Base-by-base conservation (phyloP, 1,139 yeast genomes). In the Geotrichum phurueaensis region DNA sequence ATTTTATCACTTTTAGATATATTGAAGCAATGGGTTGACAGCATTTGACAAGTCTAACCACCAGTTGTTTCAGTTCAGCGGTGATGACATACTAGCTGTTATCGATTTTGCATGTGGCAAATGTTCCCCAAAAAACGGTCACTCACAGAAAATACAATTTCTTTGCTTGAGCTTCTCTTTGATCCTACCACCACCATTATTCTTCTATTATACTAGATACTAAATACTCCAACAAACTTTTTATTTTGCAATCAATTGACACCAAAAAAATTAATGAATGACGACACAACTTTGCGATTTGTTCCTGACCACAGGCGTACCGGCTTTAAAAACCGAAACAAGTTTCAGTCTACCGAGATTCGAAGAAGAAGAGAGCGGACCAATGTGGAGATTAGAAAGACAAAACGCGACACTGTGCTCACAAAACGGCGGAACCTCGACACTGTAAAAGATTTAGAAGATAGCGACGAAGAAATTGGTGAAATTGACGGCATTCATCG, bases 271-370 rank as follows among this genome's bases (percentile, higher is more conserved):
- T 63, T 39, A 18, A 88, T 88, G 95, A 92, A 86, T 71, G 78
- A 89, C 58, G 94, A 89, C 69, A 81, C 94, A 57, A 85, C 96
- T 60, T 81, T 82, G 69, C 86, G 94, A 77, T 94, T 89, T 75
- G 89, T 94, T 63, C 98, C 99, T 56, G 98, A 94, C 76, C 95
- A 94, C 75, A 91, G 99, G 76, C 90, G 97, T 76, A 91, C 98
- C 58, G 90, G 88, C 73, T 94, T 89, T 79, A 94, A 95, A 75
- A 92, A 94, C 79, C 89, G 92, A 74, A 92, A 96, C 65, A 85
- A 96, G 73, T 94, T 94, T 75, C 89, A 89, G 71, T 89, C 92
- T 65, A 99, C 94, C 74, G 99, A 94, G 79, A 84, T 94, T 69
- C 89, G 99, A 77, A 91, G 99, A 76, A 87, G 99, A 75, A 87